phyloP scores from a whole-genome alignment of 1,139 yeast species.

The Yamadazyma songkhlaensis region DNA sequence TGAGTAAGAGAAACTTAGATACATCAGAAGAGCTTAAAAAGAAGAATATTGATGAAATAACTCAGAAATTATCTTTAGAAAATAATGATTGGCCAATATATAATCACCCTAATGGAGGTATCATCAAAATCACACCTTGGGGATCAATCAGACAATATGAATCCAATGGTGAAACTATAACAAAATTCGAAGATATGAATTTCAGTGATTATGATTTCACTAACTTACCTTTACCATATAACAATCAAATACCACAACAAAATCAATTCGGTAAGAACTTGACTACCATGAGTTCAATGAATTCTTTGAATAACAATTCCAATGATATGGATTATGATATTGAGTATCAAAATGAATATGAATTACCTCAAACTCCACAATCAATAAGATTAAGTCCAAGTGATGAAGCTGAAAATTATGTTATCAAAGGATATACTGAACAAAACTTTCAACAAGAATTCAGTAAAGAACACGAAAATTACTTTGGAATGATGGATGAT shows the following conservation, averaged over 20 bases:
- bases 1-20: conserved; percentile 28
- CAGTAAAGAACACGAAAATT: conserved; percentile 35
- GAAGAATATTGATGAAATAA: conserved; percentile 23
- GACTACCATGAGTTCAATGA: conserved; percentile 2
- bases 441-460: conserved; percentile 7
- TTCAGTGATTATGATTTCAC: conserved; percentile 32
- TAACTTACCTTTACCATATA: conserved; percentile 5
- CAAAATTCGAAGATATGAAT: conserved; percentile 43
- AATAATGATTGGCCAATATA: conserved; percentile 58
- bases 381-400: conserved; percentile 35
- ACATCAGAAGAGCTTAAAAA: conserved; percentile 20
- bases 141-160: conserved; percentile 44
- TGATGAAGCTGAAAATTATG: conserved; percentile 41
- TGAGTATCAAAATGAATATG: conserved; percentile 3
- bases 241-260: not conserved
- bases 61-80: conserved; percentile 21
- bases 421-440: conserved; percentile 34
- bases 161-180: conserved; percentile 33
- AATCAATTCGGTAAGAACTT: not conserved
- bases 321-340: not conserved
- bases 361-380: conserved; percentile 38
- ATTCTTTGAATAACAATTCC: not conserved
- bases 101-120: conserved; percentile 64
- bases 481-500: conserved; percentile 34
- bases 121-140: conserved; percentile 62